phyloP scores from a whole-genome alignment of 768 basidiomycete genomes.

The Boletales sp. region DNA sequence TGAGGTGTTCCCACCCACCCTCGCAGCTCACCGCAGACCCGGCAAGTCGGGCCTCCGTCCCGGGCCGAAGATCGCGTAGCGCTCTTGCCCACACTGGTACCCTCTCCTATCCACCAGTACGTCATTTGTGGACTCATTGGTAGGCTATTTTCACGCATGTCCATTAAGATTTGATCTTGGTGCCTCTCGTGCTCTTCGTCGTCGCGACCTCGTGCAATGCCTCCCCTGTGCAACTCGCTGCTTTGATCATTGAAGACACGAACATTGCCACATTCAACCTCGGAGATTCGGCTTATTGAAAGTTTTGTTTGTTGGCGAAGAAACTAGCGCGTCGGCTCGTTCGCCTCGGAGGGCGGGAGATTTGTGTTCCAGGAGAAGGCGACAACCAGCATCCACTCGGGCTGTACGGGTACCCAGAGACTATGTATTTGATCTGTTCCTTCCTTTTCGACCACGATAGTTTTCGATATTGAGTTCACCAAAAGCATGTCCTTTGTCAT shows the following conservation, averaged over 20 bases:
- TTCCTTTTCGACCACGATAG: slow-evolving; percentile 78
- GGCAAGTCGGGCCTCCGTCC: too few relatives aligned
- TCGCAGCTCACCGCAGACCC: too few relatives aligned
- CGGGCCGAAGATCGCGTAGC: too few relatives aligned
- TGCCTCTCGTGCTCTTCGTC: slow-evolving; percentile 64
- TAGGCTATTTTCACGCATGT: slow-evolving; percentile 32
- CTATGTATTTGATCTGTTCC: slow-evolving; percentile 88
- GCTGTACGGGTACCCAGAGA: slow-evolving; percentile 67
- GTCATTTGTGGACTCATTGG: not conserved
- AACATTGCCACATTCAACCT: slow-evolving; percentile 79
- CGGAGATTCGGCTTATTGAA: slow-evolving; percentile 81
- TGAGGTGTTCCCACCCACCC: too few relatives aligned
- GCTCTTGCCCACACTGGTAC: too few relatives aligned
- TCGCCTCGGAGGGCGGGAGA: slow-evolving; percentile 66
- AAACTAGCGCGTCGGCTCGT: slow-evolving; percentile 63
- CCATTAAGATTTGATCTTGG: slow-evolving; percentile 59
- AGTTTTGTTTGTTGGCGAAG: slow-evolving; percentile 92
- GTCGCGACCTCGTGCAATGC: slow-evolving; percentile 39
- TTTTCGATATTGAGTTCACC: slow-evolving; percentile 91
- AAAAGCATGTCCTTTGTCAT: slow-evolving; percentile 29
- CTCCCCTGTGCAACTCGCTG: slow-evolving; percentile 38
- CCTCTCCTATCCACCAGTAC: slow-evolving; percentile 29
- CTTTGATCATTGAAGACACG: slow-evolving; percentile 76
- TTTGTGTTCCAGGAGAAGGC: slow-evolving; percentile 71
- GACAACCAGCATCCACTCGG: slow-evolving; percentile 79